phyloP scores from a whole-genome alignment of 2,329 filamentous ascomycete species.

The Colletotrichum truncatum region DNA sequence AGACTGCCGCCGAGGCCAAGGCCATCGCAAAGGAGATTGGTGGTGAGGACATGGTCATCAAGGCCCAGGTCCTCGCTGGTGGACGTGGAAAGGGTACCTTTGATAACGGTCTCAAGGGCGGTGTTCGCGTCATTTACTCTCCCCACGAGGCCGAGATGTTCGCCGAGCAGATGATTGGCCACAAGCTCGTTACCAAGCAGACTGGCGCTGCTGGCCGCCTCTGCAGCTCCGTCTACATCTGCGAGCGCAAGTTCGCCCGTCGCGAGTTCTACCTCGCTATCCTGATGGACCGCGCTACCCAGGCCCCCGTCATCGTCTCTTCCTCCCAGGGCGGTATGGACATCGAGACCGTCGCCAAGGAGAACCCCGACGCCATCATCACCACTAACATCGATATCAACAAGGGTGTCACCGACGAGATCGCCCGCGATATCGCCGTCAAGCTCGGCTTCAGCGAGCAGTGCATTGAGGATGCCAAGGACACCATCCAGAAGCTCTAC shows the following conservation, averaged over 20 bases:
- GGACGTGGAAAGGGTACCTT: conserved; percentile 98
- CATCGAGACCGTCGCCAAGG: conserved; percentile 98
- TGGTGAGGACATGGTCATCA: conserved; percentile 98
- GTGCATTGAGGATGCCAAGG: conserved; percentile 94
- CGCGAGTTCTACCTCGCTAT: conserved; percentile 99
- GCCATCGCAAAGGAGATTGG: conserved; percentile 89
- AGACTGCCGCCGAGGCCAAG: conserved; percentile 87
- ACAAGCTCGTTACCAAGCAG: conserved; percentile 99
- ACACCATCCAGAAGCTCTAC: conserved; percentile 99
- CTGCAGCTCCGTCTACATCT: conserved; percentile 98
- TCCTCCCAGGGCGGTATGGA: conserved; percentile 99
- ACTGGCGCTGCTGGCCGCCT: conserved; percentile 92
- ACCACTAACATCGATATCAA: conserved; percentile 96
- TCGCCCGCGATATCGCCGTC: conserved; percentile 87
- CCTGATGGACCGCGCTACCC: conserved; percentile 94
- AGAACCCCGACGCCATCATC: conserved; percentile 94
- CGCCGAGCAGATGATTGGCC: conserved; percentile 98
- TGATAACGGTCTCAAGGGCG: conserved; percentile 98
- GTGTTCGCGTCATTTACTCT: conserved; percentile 99
- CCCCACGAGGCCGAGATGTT: conserved; percentile 97
- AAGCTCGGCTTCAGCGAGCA: conserved; percentile 98
- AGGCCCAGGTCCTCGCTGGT: conserved; percentile 97
- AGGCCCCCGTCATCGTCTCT: conserved; percentile 94
- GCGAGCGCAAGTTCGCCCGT: conserved; percentile 99
- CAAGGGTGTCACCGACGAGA: conserved; percentile 92